Evolutionary conservation across 2,329 filamentous ascomycete genomes (phyloP).

Genomic region (Fusarium albosuccineum): DNA sequence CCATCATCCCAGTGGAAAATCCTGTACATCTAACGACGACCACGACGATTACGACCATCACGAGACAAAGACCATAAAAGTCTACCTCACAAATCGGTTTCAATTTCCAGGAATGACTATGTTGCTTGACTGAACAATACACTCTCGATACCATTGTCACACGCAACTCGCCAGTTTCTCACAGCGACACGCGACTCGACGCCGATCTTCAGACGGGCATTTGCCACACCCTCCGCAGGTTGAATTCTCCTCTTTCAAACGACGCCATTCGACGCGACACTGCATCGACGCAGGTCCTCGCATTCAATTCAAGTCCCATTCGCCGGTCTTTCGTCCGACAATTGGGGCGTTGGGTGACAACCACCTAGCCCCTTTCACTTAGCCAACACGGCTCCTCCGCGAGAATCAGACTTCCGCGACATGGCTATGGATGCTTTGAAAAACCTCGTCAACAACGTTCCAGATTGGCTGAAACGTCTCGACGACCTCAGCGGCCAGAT

Average conservation of each 20-base stretch:
- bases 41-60: slow-evolving; percentile 40
- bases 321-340: slow-evolving; percentile 23
- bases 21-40: slow-evolving; percentile 37
- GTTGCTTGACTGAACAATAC: slow-evolving; percentile 11
- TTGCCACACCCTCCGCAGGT: slow-evolving; percentile 26
- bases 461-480: slow-evolving; percentile 70
- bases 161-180: slow-evolving; percentile 17
- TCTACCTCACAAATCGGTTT: slow-evolving; percentile 16
- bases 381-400: slow-evolving; percentile 47
- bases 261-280: slow-evolving; percentile 10
- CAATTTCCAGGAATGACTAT: slow-evolving; percentile 11
- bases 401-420: slow-evolving; percentile 47
- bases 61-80: slow-evolving; percentile 36
- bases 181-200: slow-evolving; percentile 22
- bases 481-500: slow-evolving; percentile 73
- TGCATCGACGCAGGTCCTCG: slow-evolving; percentile 19
- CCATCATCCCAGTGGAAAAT: slow-evolving; percentile 6
- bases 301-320: slow-evolving; percentile 6
- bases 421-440: slow-evolving; percentile 69
- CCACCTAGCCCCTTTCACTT: slow-evolving; percentile 48
- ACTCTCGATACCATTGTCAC: slow-evolving; percentile 25
- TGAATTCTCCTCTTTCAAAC: slow-evolving; percentile 7
- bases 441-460: slow-evolving; percentile 67
- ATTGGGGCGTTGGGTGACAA: slow-evolving; percentile 48
- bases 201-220: slow-evolving; percentile 32